A percentile compares a stretch with the other conserved stretches of the same genome.
These are phyloP conservation scores for Amanita polypyramis DNA, from an alignment of 768 basidiomycete species.

Conservation along the genomic window DNA sequence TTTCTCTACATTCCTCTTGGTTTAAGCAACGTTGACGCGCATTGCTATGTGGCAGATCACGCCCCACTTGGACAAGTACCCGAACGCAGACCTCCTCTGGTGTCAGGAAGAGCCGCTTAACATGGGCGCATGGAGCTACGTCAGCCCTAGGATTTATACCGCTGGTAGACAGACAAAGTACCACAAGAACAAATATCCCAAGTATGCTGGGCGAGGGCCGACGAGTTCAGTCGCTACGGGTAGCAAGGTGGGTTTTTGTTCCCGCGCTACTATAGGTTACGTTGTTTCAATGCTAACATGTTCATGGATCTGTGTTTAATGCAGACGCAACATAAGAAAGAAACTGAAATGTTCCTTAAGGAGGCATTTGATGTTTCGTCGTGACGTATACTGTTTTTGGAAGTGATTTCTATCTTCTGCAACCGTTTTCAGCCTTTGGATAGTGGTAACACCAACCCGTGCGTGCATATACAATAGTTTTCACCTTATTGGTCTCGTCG, in stretches of 20 bases:
- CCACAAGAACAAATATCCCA: conserved; percentile 85
- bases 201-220: conserved; percentile 88
- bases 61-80: conserved; percentile 92
- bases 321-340: conserved; percentile 80
- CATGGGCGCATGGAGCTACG: conserved; percentile 95
- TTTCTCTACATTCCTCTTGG: not conserved
- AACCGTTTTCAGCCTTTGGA: too few species aligned
- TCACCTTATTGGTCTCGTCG: too few species aligned
- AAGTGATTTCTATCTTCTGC: too few species aligned
- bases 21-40: not conserved
- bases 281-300: too few species aligned
- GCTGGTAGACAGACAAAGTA: conserved; percentile 85
- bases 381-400: too few species aligned
- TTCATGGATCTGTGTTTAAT: conserved; percentile 10
- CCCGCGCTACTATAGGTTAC: too few species aligned
- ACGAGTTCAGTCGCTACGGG: conserved; percentile 90
- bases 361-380: conserved; percentile 34
- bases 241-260: conserved; percentile 52
- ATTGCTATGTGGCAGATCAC: conserved; percentile 50
- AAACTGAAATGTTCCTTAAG: conserved; percentile 67
- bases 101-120: conserved; percentile 97
- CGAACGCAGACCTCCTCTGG: conserved; percentile 90
- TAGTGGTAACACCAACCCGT: too few species aligned
- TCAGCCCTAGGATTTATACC: conserved; percentile 87
- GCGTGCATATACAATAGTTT: too few species aligned